Percentiles rank a stretch among this genome's conserved stretches.
phyloP scores from a whole-genome alignment of 2,329 filamentous ascomycete genomes.

The Diplodia corticola region DNA sequence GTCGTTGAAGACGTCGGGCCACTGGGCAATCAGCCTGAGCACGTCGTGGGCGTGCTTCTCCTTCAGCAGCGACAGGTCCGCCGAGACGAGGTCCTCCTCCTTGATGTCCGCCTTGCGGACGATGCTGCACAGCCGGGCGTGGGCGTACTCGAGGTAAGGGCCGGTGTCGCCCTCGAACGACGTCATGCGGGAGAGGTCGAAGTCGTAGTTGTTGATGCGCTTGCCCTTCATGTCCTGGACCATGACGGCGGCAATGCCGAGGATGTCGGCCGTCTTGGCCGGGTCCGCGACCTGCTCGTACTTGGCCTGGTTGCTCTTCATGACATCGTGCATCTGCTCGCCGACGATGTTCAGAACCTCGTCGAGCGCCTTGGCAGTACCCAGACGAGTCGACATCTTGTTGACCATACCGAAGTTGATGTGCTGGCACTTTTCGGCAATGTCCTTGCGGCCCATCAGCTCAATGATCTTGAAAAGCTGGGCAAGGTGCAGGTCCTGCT shows the following conservation, averaged over 20 bases:
- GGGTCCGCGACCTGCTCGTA: constrained; percentile 88
- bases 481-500: constrained; percentile 65
- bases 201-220: constrained; percentile 67
- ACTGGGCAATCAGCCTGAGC: constrained; percentile 75
- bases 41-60: constrained; percentile 73
- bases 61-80: constrained; percentile 67
- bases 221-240: constrained; percentile 98
- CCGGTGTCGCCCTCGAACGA: constrained; percentile 85
- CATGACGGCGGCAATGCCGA: constrained; percentile 95
- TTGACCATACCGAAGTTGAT: constrained; percentile 68
- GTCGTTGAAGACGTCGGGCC: constrained; percentile 81
- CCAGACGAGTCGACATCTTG: constrained; percentile 65
- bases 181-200: constrained; percentile 80
- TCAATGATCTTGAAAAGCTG: constrained; percentile 67
- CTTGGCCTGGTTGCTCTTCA: constrained; percentile 87
- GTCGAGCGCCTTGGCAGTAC: constrained; percentile 50
- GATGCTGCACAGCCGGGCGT: constrained; percentile 66
- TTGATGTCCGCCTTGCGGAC: constrained; percentile 55
- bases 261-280: constrained; percentile 75
- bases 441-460: constrained; percentile 61
- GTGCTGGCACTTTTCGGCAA: constrained; percentile 61
- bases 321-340: constrained; percentile 97
- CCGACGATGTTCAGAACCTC: constrained; percentile 60
- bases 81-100: constrained; percentile 58
- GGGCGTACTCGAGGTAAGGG: constrained; percentile 81